Percentiles rank a stretch among this genome's conserved stretches.
Evolutionary conservation across 2,329 filamentous ascomycete genomes (phyloP).

Genomic region (Tothia fuscella): DNA sequence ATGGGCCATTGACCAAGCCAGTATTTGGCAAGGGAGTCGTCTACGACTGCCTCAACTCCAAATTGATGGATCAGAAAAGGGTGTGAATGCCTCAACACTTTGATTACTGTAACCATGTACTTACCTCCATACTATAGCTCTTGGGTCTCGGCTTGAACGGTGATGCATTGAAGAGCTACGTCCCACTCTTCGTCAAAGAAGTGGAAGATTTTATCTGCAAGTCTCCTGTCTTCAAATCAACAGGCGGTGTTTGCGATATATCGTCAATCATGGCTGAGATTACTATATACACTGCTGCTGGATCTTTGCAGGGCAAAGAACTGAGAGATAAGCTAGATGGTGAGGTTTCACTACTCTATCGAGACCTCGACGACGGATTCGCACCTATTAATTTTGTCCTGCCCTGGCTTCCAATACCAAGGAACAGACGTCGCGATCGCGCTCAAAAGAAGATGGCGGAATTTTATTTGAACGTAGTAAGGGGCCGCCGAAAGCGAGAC

Average conservation of each 20-base stretch:
- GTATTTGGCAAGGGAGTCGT: constrained; percentile 18
- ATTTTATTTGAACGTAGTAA: constrained; percentile 67
- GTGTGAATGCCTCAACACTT: constrained; percentile 4
- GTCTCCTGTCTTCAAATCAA: constrained; percentile 48
- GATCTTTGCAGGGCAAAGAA: constrained; percentile 66
- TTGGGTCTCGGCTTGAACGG: constrained; percentile 58
- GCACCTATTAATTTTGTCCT: constrained; percentile 72
- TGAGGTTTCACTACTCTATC: constrained; percentile 63
- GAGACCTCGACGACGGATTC: constrained; percentile 75
- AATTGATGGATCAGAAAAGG: constrained; percentile 21
- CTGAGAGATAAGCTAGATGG: constrained; percentile 64
- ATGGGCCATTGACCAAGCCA: constrained; percentile 29
- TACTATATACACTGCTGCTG: constrained; percentile 75
- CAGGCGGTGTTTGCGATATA: constrained; percentile 54
- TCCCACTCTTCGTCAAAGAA: constrained; percentile 60
- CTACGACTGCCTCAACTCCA: constrained; percentile 20
- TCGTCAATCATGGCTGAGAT: constrained; percentile 63
- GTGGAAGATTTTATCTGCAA: constrained; percentile 57
- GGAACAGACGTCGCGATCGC: constrained; percentile 62
- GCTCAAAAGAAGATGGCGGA: constrained; percentile 65
- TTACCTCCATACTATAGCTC: not conserved
- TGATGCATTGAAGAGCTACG: constrained; percentile 56
- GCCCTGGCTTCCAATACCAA: constrained; percentile 67
- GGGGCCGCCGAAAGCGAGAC: constrained; percentile 36
- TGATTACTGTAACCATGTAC: no score